Percentiles rank a stretch among this genome's conserved stretches.
These are phyloP conservation scores for Gypsophila paniculata DNA, from an alignment of 179 eudicot genomes.

Conservation along the genomic window DNA sequence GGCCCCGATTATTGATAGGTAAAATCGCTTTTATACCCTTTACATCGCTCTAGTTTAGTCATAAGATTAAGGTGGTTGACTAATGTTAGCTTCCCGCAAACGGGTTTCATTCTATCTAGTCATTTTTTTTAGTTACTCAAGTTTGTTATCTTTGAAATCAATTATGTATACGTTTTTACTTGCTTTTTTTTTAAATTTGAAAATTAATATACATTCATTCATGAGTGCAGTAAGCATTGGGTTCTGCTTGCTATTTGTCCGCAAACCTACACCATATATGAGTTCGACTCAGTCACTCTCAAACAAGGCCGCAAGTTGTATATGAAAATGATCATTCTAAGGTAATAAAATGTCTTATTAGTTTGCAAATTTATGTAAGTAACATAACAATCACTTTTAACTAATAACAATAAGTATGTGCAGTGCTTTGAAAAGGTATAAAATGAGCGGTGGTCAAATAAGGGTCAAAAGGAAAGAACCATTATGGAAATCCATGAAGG, in stretches of 20 bases:
- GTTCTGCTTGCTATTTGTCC: neutral
- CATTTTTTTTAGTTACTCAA: too few relatives aligned
- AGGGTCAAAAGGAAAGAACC: neutral
- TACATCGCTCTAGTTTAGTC: too few relatives aligned
- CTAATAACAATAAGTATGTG: neutral
- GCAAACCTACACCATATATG: neutral
- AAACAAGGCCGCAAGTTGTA: conserved; percentile 1
- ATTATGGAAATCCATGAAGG: neutral
- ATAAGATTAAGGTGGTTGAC: too few relatives aligned
- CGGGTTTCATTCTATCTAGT: too few relatives aligned
- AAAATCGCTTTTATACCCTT: too few relatives aligned
- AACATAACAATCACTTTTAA: neutral
- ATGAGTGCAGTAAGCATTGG: conserved; percentile 10
- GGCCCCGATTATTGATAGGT: neutral
- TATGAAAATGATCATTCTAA: neutral
- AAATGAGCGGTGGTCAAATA: neutral
- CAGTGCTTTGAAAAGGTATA: neutral
- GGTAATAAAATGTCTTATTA: too few relatives aligned
- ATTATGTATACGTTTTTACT: too few relatives aligned
- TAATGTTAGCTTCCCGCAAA: too few relatives aligned
- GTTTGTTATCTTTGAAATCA: too few relatives aligned
- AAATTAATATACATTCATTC: too few relatives aligned
- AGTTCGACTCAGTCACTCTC: neutral
- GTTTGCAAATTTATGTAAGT: neutral
- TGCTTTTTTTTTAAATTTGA: too few relatives aligned